Conservation (phyloP, 331 rosid genomes). For the Malus hybrid region DNA sequence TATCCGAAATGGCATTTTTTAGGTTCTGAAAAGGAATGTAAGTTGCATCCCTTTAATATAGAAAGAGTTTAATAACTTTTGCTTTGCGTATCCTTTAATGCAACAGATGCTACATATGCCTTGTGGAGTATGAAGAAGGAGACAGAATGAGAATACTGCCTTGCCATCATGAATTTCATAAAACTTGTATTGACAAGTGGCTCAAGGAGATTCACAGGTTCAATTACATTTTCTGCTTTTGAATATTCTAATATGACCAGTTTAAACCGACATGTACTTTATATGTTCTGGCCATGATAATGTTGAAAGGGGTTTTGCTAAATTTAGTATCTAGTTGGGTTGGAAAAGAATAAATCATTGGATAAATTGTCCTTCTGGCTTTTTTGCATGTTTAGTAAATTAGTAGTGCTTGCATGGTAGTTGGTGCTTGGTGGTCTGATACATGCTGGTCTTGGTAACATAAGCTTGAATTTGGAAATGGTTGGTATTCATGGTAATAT, state of each 20-base stretch:
- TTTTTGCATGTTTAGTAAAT: neutral
- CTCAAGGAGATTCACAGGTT: slow-evolving; percentile 98
- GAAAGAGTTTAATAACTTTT: slow-evolving; percentile 1
- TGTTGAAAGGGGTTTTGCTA: neutral
- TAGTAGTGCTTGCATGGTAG: neutral
- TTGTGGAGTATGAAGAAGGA: slow-evolving; percentile 98
- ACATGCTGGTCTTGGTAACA: neutral
- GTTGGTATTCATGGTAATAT: neutral
- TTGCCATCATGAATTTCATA: slow-evolving; percentile 90
- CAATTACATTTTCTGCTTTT: neutral
- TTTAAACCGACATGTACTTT: neutral
- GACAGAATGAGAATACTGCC: slow-evolving; percentile 85
- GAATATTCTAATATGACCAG: slow-evolving; percentile 7
- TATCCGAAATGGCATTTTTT: neutral
- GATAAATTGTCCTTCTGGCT: neutral
- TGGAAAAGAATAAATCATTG: neutral
- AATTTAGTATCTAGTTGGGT: neutral
- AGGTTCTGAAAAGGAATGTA: neutral
- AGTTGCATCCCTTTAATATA: neutral
- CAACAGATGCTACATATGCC: slow-evolving; percentile 94
- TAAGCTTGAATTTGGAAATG: neutral
- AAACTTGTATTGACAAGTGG: slow-evolving; percentile 94
- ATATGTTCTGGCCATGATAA: neutral
- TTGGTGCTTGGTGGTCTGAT: neutral
- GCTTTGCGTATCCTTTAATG: slow-evolving; percentile 11